phyloP scores from a whole-genome alignment of 2,329 filamentous ascomycete genomes.

The Talaromyces amestolkiae region DNA sequence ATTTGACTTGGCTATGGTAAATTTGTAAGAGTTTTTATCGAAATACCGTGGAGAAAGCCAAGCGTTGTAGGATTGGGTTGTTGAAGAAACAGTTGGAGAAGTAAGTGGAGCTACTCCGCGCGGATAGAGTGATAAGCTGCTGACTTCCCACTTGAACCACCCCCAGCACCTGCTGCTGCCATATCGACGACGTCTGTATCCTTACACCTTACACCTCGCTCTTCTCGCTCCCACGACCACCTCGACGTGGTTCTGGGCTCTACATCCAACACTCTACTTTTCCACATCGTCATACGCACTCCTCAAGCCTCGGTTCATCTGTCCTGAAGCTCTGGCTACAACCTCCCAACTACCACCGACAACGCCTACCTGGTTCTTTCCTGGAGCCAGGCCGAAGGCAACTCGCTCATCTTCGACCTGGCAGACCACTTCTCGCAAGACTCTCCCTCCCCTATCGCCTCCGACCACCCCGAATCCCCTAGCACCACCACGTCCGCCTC shows the following conservation, averaged over 20 bases:
- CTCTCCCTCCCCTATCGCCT: conserved; percentile 60
- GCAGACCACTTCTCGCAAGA: conserved; percentile 64
- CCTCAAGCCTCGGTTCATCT: not conserved
- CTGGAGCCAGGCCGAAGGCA: conserved; percentile 44
- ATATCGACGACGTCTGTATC: conserved; percentile 3
- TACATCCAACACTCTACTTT: not conserved
- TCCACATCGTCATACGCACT: not conserved
- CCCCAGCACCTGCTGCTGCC: not conserved
- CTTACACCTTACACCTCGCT: not conserved
- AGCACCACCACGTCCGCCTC: conserved; percentile 47
- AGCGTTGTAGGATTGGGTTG: no score
- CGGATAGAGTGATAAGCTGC: conserved; percentile 10
- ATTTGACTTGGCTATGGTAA: not conserved
- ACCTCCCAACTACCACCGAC: conserved; percentile 4
- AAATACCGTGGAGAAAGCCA: no score
- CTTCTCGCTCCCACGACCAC: not conserved
- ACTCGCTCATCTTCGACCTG: conserved; percentile 62
- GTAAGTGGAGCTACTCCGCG: conserved; percentile 9
- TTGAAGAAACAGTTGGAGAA: not conserved
- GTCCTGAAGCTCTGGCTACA: not conserved
- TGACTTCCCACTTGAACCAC: conserved; percentile 5
- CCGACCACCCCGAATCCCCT: conserved; percentile 65
- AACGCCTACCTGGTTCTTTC: conserved; percentile 46
- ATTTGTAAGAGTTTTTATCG: no score
- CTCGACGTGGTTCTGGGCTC: not conserved